Conservation (phyloP, 1,284 basidiomycete species). For the Fereydounia khargensis region DNA sequence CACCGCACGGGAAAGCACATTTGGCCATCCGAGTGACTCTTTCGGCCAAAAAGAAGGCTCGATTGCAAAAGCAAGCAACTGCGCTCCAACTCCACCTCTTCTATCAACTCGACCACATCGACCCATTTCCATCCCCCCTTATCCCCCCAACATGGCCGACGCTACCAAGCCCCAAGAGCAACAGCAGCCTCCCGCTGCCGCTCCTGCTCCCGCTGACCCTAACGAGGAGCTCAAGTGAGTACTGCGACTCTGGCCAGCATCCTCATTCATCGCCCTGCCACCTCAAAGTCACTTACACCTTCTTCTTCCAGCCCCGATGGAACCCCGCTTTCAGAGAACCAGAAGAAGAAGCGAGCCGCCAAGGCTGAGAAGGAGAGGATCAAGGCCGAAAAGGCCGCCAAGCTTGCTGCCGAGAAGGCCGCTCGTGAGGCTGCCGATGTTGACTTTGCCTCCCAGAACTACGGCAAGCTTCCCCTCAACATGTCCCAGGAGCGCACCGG, state of each 20-base stretch:
- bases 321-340: slow-evolving; percentile 73
- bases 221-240: slow-evolving; percentile 14
- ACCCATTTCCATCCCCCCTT: no score
- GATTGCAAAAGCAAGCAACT: no score
- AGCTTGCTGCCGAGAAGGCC: slow-evolving; percentile 72
- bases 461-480: slow-evolving; percentile 86
- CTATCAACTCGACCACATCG: no score
- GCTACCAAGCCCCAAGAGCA: neutral
- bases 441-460: slow-evolving; percentile 82
- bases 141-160: neutral
- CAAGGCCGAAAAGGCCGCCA: slow-evolving; percentile 77
- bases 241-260: no score
- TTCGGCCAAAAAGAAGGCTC: no score
- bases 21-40: no score
- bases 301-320: slow-evolving; percentile 55
- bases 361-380: slow-evolving; percentile 74
- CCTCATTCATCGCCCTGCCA: neutral
- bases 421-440: slow-evolving; percentile 73
- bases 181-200: neutral
- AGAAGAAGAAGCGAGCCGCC: slow-evolving; percentile 89
- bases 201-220: neutral
- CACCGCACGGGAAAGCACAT: no score
- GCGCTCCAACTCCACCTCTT: no score
- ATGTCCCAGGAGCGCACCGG: slow-evolving; percentile 73
- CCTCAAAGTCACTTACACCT: neutral